Evolutionary conservation across 352 stramenopile species (phyloP).

Genomic region (Blastocystis sp.): DNA sequence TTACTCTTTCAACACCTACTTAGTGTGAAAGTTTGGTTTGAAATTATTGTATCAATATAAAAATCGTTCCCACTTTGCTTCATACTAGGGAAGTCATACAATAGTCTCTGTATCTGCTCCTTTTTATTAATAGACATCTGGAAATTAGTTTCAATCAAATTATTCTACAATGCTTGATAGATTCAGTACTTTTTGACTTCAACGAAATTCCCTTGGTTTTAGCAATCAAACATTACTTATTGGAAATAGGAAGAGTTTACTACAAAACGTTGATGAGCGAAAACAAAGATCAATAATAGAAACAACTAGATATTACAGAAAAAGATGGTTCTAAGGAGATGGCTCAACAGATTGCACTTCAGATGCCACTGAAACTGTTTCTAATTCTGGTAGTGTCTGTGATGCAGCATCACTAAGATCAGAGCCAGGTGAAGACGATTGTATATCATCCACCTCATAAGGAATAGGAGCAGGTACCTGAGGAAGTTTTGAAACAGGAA

Average conservation of each 20-base stretch:
- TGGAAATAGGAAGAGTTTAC: neutral
- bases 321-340: constrained; percentile 9
- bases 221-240: neutral
- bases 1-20: neutral
- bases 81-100: neutral
- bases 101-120: neutral
- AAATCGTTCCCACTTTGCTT: neutral
- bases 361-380: too few species aligned
- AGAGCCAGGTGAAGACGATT: neutral
- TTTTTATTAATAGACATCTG: neutral
- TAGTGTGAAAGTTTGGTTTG: neutral
- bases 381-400: too few species aligned
- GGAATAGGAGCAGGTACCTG: neutral
- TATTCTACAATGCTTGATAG: too few species aligned
- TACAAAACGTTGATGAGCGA: neutral
- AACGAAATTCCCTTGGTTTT: neutral
- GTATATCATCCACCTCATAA: neutral
- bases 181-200: too few species aligned
- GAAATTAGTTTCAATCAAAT: neutral
- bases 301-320: neutral
- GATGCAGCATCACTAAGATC: neutral
- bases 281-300: neutral
- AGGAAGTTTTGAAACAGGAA: neutral
- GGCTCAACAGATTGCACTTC: neutral
- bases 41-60: neutral